Conservation (phyloP, 148 eudicot genomes). For the Amaranthus cruentus region DNA sequence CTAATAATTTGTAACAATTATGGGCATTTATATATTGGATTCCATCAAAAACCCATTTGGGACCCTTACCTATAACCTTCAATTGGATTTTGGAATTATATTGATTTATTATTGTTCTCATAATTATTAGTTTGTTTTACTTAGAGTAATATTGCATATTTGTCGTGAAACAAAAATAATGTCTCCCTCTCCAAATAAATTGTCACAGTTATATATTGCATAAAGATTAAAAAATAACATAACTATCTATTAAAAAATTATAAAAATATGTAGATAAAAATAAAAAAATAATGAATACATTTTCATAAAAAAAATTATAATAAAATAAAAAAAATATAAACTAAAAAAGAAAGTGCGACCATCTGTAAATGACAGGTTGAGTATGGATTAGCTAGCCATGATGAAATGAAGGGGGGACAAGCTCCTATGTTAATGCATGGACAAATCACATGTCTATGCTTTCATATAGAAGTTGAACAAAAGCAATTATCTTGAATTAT, state of each 20-base stretch:
- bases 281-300: too few species aligned
- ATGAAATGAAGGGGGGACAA: not conserved
- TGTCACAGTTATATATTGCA: too few species aligned
- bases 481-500: not conserved
- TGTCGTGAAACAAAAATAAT: not conserved
- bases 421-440: not conserved
- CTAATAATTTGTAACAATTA: not conserved
- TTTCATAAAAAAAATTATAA: too few species aligned
- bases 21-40: slow-evolving; percentile 7
- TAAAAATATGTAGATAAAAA: too few species aligned
- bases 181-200: too few species aligned
- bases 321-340: too few species aligned
- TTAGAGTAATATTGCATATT: not conserved
- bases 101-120: too few species aligned
- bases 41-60: not conserved
- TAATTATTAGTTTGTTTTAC: not conserved
- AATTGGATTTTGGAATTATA: too few species aligned
- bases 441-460: not conserved
- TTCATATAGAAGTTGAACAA: not conserved
- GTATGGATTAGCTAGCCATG: not conserved
- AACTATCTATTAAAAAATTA: too few species aligned
- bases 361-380: too few species aligned
- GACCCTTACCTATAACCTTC: not conserved
- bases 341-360: too few species aligned
- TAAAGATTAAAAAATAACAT: too few species aligned